A percentile compares a stretch with the other conserved stretches of the same genome.
phyloP scores from a whole-genome alignment of 1,139 yeast genomes.

The Schizosaccharomyces versatilis region DNA sequence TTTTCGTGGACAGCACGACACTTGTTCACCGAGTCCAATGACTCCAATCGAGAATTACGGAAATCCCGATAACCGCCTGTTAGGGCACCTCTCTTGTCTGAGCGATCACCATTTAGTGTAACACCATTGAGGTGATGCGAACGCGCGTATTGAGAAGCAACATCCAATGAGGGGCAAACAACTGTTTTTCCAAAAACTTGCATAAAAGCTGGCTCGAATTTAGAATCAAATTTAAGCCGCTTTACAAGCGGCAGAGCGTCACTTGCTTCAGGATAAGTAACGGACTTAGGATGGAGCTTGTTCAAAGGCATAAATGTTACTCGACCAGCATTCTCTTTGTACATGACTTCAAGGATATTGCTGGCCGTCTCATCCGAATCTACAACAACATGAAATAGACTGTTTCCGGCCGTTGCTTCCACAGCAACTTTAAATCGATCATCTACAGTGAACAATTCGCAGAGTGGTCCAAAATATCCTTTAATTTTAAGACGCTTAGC shows the following conservation, averaged over 20 bases:
- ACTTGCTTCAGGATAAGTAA: slow-evolving; percentile 31
- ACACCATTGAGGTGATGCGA: slow-evolving; percentile 47
- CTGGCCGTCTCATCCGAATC: slow-evolving; percentile 75
- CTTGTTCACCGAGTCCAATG: slow-evolving; percentile 32
- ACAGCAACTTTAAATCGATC: slow-evolving; percentile 70
- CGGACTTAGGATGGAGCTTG: slow-evolving; percentile 28
- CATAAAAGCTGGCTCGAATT: slow-evolving; percentile 39
- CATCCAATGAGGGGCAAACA: slow-evolving; percentile 47
- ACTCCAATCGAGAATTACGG: slow-evolving; percentile 46
- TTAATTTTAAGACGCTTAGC: slow-evolving; percentile 32
- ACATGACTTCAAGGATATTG: slow-evolving; percentile 50
- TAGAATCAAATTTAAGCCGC: slow-evolving; percentile 39
- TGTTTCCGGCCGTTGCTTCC: slow-evolving; percentile 72
- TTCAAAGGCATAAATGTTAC: slow-evolving; percentile 81
- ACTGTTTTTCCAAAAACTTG: slow-evolving; percentile 68
- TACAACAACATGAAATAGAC: slow-evolving; percentile 72
- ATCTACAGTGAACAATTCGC: slow-evolving; percentile 59
- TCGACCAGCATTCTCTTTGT: slow-evolving; percentile 52
- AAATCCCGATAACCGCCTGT: slow-evolving; percentile 77
- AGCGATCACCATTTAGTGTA: slow-evolving; percentile 79
- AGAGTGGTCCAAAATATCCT: slow-evolving; percentile 64
- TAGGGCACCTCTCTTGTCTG: slow-evolving; percentile 60
- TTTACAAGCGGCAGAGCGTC: slow-evolving; percentile 47
- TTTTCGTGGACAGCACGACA: slow-evolving; percentile 30
- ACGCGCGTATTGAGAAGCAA: slow-evolving; percentile 49